These are phyloP conservation scores for Yamadazyma insecticola DNA, from an alignment of 805 yeast genomes.

Conservation along the genomic window DNA sequence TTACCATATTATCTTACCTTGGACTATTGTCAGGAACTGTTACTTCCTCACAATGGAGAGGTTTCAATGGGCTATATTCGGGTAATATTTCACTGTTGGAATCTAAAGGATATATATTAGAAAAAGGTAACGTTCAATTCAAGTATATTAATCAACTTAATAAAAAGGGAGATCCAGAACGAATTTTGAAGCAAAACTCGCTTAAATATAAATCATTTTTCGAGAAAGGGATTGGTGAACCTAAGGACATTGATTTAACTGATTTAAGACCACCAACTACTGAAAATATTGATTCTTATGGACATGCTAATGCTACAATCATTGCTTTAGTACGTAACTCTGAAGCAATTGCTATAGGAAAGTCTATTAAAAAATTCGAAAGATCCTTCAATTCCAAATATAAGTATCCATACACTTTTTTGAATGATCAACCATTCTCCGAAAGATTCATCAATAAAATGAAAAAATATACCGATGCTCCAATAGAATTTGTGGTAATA, in stretches of 20 bases:
- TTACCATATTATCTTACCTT: no score
- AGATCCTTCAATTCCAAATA: constrained; percentile 61
- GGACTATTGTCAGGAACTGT: no score
- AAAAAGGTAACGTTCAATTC: constrained; percentile 29
- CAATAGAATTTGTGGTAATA: constrained; percentile 36
- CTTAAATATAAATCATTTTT: constrained; percentile 34
- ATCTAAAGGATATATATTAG: constrained; percentile 5
- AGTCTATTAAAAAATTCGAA: constrained; percentile 60
- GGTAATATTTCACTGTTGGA: neutral
- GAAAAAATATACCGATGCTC: constrained; percentile 23
- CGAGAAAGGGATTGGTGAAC: constrained; percentile 39
- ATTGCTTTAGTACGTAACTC: constrained; percentile 66
- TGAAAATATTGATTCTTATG: constrained; percentile 19
- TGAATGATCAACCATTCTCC: constrained; percentile 67
- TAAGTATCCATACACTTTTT: constrained; percentile 74
- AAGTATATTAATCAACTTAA: constrained; percentile 23
- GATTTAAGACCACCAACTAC: constrained; percentile 22
- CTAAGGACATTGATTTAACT: constrained; percentile 35
- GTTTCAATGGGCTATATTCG: no score
- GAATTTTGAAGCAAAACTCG: constrained; percentile 34
- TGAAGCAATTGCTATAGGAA: constrained; percentile 46
- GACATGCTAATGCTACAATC: constrained; percentile 71
- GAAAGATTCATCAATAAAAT: constrained; percentile 50
- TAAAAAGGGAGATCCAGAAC: constrained; percentile 24
- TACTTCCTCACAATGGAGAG: no score